A percentile compares a stretch with the other conserved stretches of the same genome.
phyloP scores from a whole-genome alignment of 2,329 filamentous ascomycete species.

The Trichoderma afroharzianum region DNA sequence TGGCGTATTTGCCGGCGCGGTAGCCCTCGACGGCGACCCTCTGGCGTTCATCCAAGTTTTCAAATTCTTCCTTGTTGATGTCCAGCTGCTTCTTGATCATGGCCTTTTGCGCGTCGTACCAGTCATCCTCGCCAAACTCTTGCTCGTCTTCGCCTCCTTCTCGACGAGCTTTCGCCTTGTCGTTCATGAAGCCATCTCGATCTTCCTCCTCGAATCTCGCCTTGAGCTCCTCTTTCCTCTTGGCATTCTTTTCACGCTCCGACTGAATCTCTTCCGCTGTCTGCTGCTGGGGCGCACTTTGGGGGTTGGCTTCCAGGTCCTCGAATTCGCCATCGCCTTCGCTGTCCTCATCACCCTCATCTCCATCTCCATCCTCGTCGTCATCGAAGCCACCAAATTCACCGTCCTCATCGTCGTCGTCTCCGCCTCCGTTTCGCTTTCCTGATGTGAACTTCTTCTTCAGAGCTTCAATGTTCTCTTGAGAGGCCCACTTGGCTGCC shows the following conservation, averaged over 20 bases:
- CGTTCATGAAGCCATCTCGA: slow-evolving; percentile 89
- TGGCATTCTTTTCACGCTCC: slow-evolving; percentile 87
- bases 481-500: slow-evolving; percentile 79
- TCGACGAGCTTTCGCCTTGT: slow-evolving; percentile 72
- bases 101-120: slow-evolving; percentile 97
- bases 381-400: slow-evolving; percentile 45
- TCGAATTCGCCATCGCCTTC: slow-evolving; percentile 81
- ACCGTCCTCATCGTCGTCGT: slow-evolving; percentile 45
- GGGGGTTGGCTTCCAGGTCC: slow-evolving; percentile 61
- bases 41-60: slow-evolving; percentile 78
- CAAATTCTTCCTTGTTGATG: slow-evolving; percentile 94
- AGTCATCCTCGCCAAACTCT: slow-evolving; percentile 94
- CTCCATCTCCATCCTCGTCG: slow-evolving; percentile 65
- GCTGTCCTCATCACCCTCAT: slow-evolving; percentile 54
- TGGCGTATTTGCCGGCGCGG: slow-evolving; percentile 88
- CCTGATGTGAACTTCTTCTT: slow-evolving; percentile 72
- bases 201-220: slow-evolving; percentile 96
- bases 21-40: slow-evolving; percentile 83
- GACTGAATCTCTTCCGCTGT: slow-evolving; percentile 63
- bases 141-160: slow-evolving; percentile 65
- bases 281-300: slow-evolving; percentile 37
- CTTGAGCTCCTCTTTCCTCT: slow-evolving; percentile 89
- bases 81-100: slow-evolving; percentile 91
- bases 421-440: slow-evolving; percentile 27
- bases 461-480: slow-evolving; percentile 72